These are phyloP conservation scores for Volvariella surrecta DNA, from an alignment of 1,284 basidiomycete species.

Conservation along the genomic window DNA sequence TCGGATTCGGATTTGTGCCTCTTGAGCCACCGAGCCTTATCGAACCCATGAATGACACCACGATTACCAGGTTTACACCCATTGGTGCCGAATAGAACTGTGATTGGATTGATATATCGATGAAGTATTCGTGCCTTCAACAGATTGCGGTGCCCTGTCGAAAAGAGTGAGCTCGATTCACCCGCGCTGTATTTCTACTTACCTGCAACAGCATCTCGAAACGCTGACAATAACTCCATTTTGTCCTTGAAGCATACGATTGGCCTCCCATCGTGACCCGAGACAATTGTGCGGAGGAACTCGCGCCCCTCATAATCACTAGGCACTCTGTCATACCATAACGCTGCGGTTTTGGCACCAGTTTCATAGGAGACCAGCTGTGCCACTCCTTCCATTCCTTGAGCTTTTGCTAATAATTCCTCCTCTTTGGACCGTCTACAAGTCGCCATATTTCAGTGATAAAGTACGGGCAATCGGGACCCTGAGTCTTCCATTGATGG, in stretches of 20 bases:
- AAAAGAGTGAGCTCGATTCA: background rate
- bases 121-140: background rate
- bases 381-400: background rate
- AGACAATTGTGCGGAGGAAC: background rate
- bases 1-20: too few species aligned
- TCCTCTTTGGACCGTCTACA: background rate
- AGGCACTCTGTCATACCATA: background rate
- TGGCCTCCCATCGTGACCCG: background rate
- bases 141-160: background rate
- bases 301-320: background rate
- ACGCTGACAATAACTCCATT: background rate
- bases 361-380: background rate
- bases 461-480: background rate
- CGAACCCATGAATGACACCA: background rate
- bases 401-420: background rate
- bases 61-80: background rate
- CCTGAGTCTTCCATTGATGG: too few species aligned
- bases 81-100: background rate
- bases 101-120: background rate
- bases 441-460: background rate
- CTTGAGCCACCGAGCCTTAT: background rate
- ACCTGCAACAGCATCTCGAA: background rate
- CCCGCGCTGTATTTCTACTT: background rate
- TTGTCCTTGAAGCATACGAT: background rate
- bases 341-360: background rate